Base-by-base conservation (phyloP, 768 basidiomycete species). In the Tulasnella sp. region DNA sequence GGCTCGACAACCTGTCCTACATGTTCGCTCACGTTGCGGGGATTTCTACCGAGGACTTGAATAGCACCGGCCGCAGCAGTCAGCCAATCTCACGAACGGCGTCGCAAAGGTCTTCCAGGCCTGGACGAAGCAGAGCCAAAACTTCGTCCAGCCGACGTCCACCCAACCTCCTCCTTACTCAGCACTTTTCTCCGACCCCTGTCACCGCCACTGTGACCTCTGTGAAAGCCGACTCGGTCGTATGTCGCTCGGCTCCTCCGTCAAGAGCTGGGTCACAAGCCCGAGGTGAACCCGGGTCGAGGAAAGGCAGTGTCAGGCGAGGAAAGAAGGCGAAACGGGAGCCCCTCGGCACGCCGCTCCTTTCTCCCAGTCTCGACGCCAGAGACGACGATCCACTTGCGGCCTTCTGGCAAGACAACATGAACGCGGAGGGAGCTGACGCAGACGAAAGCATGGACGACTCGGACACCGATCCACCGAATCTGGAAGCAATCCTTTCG, bases 401-500 rank as follows among this genome's bases (percentile, higher is more conserved):
- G 12, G 50, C 22, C n/a, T 41, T 79, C 24, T 79, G 78, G 78
- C 7, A 46, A 46, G 72, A 42, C 1, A 64, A 41, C 37, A n/a
- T 28, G 22, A 40, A 14, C 40, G 75, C 42, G 75, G 75, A 31
- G 34, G 72, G 72, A 72, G 64, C 24, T 40, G 78, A 54, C 58
- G 64, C 18, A 3, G 73, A 46, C 41, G 64, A 44, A 3, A 50
- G 41, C 54, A 28, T 18, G 37, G 79, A 75, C 42, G 72, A 73
- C 42, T 72, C 64, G 64, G 79, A 80, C 54, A 42, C 64, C 22
- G 79, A 80, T 44, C 79, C 79, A 22, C 79, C 79, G 40, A 75
- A 80, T 69, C 28, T 80, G 8, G 48, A 41, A 31, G 79, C 79
- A 22, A 72, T 80, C 48, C 79, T 80, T 40, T 80, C 79, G n/a